These are phyloP conservation scores for Russula olivacea DNA, from an alignment of 768 basidiomycete species.

Conservation along the genomic window DNA sequence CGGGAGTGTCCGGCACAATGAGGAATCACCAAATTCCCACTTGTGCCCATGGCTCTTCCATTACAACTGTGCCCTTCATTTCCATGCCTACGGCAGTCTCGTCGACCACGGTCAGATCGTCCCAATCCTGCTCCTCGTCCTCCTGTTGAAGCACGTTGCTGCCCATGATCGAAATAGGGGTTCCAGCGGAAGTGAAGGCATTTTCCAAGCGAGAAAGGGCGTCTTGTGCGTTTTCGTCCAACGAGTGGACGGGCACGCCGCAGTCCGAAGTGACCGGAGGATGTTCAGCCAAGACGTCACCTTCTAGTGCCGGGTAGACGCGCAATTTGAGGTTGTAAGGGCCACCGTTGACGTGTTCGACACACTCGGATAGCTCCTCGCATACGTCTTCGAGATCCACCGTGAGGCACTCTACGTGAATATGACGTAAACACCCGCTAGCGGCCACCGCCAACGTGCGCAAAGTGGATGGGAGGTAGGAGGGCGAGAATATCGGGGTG, in stretches of 20 bases:
- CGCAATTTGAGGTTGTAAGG: slow-evolving; percentile 21
- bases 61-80: background rate
- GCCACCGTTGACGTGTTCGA: slow-evolving; percentile 22
- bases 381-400: slow-evolving; percentile 25
- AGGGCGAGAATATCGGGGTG: slow-evolving; percentile 23
- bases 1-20: background rate
- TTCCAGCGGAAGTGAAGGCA: slow-evolving; percentile 20
- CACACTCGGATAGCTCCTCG: slow-evolving; percentile 22
- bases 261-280: slow-evolving; percentile 17
- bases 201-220: slow-evolving; percentile 19
- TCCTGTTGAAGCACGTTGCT: slow-evolving; percentile 7
- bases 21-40: slow-evolving; percentile 14
- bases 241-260: background rate
- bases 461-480: slow-evolving; percentile 15
- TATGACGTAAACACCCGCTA: slow-evolving; percentile 9
- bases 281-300: slow-evolving; percentile 11
- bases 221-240: slow-evolving; percentile 15
- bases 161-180: slow-evolving; percentile 18
- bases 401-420: slow-evolving; percentile 23
- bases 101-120: slow-evolving; percentile 21
- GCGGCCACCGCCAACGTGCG: slow-evolving; percentile 9
- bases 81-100: slow-evolving; percentile 9
- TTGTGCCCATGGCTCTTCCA: slow-evolving; percentile 12
- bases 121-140: slow-evolving; percentile 22
- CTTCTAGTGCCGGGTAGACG: slow-evolving; percentile 19